Evolutionary conservation across 2,329 filamentous ascomycete species (phyloP), one percentile per base, ranked within the genome.

Genomic region (Beauveria rudraprayagi): DNA sequence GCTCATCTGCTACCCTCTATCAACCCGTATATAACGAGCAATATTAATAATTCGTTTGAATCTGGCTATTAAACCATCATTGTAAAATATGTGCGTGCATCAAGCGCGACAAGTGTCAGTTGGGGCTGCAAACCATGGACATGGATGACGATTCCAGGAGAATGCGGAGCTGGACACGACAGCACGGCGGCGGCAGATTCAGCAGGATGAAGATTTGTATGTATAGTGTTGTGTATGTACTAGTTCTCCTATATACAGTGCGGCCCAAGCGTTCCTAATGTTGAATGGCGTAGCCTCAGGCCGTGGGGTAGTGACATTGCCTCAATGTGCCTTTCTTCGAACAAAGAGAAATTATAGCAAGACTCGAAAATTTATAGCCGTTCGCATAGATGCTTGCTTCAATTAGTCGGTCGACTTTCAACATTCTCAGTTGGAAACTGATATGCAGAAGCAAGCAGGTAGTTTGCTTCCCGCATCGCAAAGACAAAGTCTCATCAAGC

Each of bases 241-340:
- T 30, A 7, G 4, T n/a, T 22, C 37, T 37, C 47, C 56, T 59
- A 52, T 59, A 16, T 52, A 59, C 56, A 59, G 17, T 44, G 19
- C 16, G 34, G 44, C 46, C 37, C 24, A 14, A 30, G 46, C 26
- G 34, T 37, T 46, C 14, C 47, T 30, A 43, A 59, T 59, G 56
- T 59, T 59, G 56, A 59, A 59, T 59, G 37, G 43, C 34, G 34
- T 22, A 52, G 14, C 46, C n/a, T n/a, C n/a, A n/a, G n/a, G n/a
- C n/a, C 14, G 6, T 30, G 34, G 56, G 46, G 56, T 22, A 16
- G 10, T 16, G 56, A 17, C 56, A 22, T 58, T n/a, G n/a, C n/a
- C n/a, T n/a, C n/a, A n/a, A n/a, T n/a, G n/a, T n/a, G n/a, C n/a
- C n/a, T n/a, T n/a, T n/a, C n/a, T n/a, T n/a, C n/a, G n/a, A n/a